These are phyloP conservation scores for Silene latifolia DNA, from an alignment of 148 eudicot genomes.

Conservation along the genomic window DNA sequence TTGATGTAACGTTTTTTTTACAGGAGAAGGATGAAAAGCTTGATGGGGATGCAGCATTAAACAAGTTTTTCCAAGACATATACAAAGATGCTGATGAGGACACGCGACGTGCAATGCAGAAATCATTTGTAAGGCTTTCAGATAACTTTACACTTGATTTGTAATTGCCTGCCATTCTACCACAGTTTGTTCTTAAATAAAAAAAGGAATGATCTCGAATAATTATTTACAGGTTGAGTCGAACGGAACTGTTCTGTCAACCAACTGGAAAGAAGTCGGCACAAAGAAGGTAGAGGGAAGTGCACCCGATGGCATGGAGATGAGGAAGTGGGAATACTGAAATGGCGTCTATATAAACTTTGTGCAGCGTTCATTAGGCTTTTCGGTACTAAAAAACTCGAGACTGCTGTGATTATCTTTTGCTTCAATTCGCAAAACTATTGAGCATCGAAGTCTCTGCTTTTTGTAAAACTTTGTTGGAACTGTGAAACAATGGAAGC, in stretches of 20 bases:
- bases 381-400: constrained; percentile 7
- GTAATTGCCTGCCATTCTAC: neutral
- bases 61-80: constrained; percentile 88
- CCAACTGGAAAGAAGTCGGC: constrained; percentile 97
- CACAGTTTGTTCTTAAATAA: neutral
- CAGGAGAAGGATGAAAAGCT: constrained; percentile 99
- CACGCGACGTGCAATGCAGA: constrained; percentile 88
- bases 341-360: neutral
- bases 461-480: neutral
- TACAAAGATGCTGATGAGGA: constrained; percentile 90
- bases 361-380: constrained; percentile 27
- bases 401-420: neutral
- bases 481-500: neutral
- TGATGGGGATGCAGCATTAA: constrained; percentile 96
- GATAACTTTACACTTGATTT: neutral
- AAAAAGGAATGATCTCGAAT: neutral
- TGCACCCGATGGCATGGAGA: constrained; percentile 91
- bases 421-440: neutral
- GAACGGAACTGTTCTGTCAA: constrained; percentile 88
- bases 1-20: neutral
- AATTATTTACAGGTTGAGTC: constrained; percentile 63
- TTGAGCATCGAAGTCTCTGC: constrained; percentile 6
- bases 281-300: constrained; percentile 72
- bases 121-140: constrained; percentile 76
- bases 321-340: constrained; percentile 85